Evolutionary conservation across 257 asterid genomes (phyloP).

Genomic region (Pogostemon cablin): DNA sequence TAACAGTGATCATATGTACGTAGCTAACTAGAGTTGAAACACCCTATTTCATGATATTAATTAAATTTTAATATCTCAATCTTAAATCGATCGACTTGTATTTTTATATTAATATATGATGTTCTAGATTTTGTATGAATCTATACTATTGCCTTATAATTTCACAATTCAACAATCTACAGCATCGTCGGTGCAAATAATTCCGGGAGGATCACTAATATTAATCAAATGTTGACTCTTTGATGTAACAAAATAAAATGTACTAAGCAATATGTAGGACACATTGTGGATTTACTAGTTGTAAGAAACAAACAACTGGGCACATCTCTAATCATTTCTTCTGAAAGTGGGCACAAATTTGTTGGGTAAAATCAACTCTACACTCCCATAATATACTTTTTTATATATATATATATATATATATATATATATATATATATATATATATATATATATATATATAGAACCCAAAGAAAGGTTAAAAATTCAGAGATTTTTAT

Average conservation of each 20-base stretch:
- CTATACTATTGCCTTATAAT: too few relatives aligned
- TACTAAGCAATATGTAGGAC: neutral
- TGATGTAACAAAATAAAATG: neutral
- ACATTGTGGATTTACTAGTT: conserved; percentile 9
- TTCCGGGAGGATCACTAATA: neutral
- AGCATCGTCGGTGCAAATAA: too few relatives aligned
- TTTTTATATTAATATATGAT: too few relatives aligned
- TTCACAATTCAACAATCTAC: too few relatives aligned
- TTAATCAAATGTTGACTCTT: neutral
- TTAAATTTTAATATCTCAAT: too few relatives aligned
- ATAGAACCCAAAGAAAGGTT: neutral
- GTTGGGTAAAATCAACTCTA: conserved; percentile 33
- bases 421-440: neutral
- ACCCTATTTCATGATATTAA: too few relatives aligned
- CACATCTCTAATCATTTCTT: conserved; percentile 26
- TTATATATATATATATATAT: neutral
- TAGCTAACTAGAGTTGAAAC: neutral
- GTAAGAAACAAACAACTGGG: conserved; percentile 15
- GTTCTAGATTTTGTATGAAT: too few relatives aligned
- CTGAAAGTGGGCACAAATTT: conserved; percentile 7
- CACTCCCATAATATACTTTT: neutral
- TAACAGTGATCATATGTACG: neutral
- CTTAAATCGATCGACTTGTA: too few relatives aligned
- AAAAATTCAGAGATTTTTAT: conserved; percentile 20
- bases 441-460: neutral